These are phyloP conservation scores for Aschersonia sp. DNA, from an alignment of 2,329 filamentous ascomycete genomes.

Conservation along the genomic window DNA sequence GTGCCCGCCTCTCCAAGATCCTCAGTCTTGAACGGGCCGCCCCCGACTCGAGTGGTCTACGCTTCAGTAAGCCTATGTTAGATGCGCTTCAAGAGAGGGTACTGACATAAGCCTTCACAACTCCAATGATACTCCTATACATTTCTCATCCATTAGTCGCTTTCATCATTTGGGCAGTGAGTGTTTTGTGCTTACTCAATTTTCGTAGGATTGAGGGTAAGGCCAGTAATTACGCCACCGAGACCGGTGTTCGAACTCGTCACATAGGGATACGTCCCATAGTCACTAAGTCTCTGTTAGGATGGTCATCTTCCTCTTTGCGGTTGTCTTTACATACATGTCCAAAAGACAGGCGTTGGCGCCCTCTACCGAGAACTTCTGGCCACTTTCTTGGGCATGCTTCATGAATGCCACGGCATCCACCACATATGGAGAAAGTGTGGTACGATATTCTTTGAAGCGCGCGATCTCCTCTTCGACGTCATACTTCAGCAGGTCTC, in stretches of 20 bases:
- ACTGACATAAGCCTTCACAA: constrained; percentile 43
- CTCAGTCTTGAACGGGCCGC: constrained; percentile 55
- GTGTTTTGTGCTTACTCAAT: constrained; percentile 29
- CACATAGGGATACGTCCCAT: background rate
- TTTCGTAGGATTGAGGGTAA: constrained; percentile 45
- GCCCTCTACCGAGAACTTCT: constrained; percentile 55
- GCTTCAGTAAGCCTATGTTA: constrained; percentile 8
- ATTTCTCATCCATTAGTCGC: too few species aligned
- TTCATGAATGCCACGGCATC: constrained; percentile 53
- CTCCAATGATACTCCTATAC: constrained; percentile 22
- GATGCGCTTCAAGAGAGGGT: too few species aligned
- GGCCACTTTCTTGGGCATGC: constrained; percentile 41
- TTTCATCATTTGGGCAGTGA: too few species aligned
- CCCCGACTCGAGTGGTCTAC: constrained; percentile 47
- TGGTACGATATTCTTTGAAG: constrained; percentile 42
- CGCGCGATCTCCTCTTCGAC: constrained; percentile 50
- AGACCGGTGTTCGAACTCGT: constrained; percentile 2
- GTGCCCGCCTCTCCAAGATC: constrained; percentile 23
- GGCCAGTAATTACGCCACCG: constrained; percentile 44
- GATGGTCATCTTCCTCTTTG: too few species aligned
- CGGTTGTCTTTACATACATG: too few species aligned
- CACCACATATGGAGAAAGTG: constrained; percentile 36
- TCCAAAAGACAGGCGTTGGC: constrained; percentile 19
- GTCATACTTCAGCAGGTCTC: constrained; percentile 47
- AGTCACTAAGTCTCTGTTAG: too few species aligned